phyloP scores from a whole-genome alignment of 2,329 filamentous ascomycete genomes.

The Claviceps lovelessii region DNA sequence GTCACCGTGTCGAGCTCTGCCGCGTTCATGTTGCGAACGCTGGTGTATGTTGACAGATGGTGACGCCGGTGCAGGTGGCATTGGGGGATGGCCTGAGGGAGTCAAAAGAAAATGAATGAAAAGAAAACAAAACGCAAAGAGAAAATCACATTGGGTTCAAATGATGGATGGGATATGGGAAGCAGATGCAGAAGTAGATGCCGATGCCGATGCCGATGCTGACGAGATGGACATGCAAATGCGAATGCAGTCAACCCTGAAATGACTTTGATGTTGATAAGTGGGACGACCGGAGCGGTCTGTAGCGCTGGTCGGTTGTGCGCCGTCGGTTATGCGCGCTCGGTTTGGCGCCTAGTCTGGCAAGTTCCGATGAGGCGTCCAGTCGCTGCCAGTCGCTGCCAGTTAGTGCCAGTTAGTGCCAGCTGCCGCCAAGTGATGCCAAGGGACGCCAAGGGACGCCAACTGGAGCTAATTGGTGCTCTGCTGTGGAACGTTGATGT shows the following conservation, averaged over 20 bases:
- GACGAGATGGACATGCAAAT: too few species aligned
- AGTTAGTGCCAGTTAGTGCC: background rate
- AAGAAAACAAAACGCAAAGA: too few species aligned
- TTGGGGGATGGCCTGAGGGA: background rate
- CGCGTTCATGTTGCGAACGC: too few species aligned
- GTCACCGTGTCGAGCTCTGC: too few species aligned
- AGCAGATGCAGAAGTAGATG: too few species aligned
- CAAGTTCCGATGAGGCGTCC: constrained; percentile 2
- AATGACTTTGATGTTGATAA: background rate
- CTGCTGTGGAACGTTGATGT: background rate
- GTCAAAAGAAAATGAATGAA: too few species aligned
- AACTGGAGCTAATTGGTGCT: background rate
- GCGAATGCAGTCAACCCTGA: too few species aligned
- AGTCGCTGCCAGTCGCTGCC: background rate
- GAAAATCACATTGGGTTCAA: too few species aligned
- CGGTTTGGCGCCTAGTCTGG: background rate
- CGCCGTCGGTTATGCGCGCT: background rate
- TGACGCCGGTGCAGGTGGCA: background rate
- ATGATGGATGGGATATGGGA: too few species aligned
- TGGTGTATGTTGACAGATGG: too few species aligned
- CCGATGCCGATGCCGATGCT: too few species aligned
- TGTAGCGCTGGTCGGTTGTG: background rate
- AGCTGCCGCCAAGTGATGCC: background rate
- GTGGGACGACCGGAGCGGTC: background rate
- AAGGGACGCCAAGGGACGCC: too few species aligned